Evolutionary conservation across 2,329 filamentous ascomycete genomes (phyloP).

Genomic region (Alternaria solani): DNA sequence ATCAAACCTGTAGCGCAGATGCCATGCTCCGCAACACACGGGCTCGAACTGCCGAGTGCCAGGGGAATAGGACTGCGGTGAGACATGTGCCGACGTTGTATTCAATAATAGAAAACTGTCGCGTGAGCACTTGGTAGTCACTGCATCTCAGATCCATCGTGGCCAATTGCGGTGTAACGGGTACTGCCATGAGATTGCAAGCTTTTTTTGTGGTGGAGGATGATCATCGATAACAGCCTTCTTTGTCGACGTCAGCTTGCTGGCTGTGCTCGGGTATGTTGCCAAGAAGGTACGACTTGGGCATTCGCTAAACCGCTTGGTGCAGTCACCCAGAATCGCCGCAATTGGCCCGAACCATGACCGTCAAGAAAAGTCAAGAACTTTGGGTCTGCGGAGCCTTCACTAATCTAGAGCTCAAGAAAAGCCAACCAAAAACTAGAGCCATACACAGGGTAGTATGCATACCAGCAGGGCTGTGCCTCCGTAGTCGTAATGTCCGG

Average conservation of each 20-base stretch:
- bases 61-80: neutral
- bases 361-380: slow-evolving; percentile 25
- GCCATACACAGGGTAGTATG: neutral
- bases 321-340: slow-evolving; percentile 23
- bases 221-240: slow-evolving; percentile 3
- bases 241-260: slow-evolving; percentile 33
- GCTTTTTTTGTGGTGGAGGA: neutral
- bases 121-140: slow-evolving; percentile 13
- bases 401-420: slow-evolving; percentile 9
- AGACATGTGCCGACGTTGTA: neutral
- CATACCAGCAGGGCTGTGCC: slow-evolving; percentile 9
- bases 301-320: slow-evolving; percentile 28
- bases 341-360: slow-evolving; percentile 17
- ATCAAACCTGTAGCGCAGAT: neutral
- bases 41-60: neutral
- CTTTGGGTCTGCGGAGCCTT: slow-evolving; percentile 20
- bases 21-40: neutral
- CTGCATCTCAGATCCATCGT: neutral
- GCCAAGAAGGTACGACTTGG: slow-evolving; percentile 32
- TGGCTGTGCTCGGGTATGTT: slow-evolving; percentile 32
- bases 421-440: neutral
- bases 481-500: slow-evolving; percentile 30
- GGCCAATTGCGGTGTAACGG: slow-evolving; percentile 15
- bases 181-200: neutral
- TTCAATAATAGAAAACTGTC: slow-evolving; percentile 28